These are phyloP conservation scores for Paraglomus brasilianum DNA, from an alignment of 192 early-diverging fungal species.

Conservation along the genomic window DNA sequence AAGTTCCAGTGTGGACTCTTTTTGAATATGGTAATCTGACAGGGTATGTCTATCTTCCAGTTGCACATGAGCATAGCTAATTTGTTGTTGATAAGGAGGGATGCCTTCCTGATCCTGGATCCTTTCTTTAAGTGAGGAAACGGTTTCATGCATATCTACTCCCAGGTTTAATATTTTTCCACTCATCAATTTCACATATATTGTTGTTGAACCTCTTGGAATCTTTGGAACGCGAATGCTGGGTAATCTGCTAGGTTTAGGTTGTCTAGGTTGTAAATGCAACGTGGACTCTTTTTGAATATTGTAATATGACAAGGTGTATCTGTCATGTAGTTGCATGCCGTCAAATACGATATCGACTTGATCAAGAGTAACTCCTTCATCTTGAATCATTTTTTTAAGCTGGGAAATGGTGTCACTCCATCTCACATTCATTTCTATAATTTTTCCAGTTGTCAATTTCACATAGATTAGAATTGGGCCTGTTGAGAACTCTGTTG, in stretches of 20 bases:
- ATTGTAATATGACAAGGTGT: not conserved
- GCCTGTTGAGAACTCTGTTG: not conserved
- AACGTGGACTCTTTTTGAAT: slow-evolving; percentile 13
- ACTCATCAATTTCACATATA: slow-evolving; percentile 60
- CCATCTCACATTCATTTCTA: not conserved
- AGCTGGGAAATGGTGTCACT: slow-evolving; percentile 3
- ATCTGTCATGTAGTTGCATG: not conserved
- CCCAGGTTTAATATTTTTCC: slow-evolving; percentile 91
- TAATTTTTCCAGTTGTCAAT: not conserved
- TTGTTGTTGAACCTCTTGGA: slow-evolving; percentile 10
- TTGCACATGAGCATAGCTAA: slow-evolving; percentile 72
- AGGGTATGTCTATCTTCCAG: slow-evolving; percentile 66
- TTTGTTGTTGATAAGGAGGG: slow-evolving; percentile 62
- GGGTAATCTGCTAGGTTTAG: not conserved
- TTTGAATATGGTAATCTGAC: slow-evolving; percentile 70
- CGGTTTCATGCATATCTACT: slow-evolving; percentile 62
- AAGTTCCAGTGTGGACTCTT: slow-evolving; percentile 66
- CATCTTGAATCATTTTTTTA: slow-evolving; percentile 18
- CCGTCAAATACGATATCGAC: not conserved
- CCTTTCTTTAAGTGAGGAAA: slow-evolving; percentile 68
- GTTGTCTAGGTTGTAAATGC: not conserved
- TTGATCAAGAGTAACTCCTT: slow-evolving; percentile 4
- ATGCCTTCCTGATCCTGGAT: slow-evolving; percentile 75
- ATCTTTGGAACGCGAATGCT: not conserved
- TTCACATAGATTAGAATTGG: not conserved